phyloP scores from a whole-genome alignment of 1,284 basidiomycete genomes.

The Moesziomyces antarcticus region DNA sequence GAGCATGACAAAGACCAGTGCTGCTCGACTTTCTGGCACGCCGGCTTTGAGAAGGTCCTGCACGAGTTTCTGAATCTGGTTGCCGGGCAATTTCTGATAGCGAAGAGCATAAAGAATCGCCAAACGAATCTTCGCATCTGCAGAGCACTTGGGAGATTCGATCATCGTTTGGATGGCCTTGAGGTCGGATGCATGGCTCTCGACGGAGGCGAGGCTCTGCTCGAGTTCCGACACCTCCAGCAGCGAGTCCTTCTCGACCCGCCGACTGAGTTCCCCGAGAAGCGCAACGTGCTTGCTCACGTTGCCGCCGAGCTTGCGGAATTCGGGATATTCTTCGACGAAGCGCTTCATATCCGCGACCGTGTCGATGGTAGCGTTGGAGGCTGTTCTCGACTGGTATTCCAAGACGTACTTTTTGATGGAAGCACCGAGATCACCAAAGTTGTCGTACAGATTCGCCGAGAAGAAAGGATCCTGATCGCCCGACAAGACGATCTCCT shows the following conservation, averaged over 20 bases:
- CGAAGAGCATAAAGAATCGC: constrained; percentile 94
- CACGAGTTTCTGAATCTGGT: constrained; percentile 84
- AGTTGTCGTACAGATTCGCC: constrained; percentile 89
- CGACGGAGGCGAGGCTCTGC: constrained; percentile 91
- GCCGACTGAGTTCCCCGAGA: constrained; percentile 91
- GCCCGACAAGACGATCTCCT: constrained; percentile 94
- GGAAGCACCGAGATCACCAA: constrained; percentile 93
- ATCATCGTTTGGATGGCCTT: constrained; percentile 69
- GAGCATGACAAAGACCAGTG: constrained; percentile 91
- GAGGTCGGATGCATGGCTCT: constrained; percentile 82
- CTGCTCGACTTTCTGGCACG: constrained; percentile 83
- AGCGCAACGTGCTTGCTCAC: constrained; percentile 98
- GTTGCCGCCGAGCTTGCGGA: constrained; percentile 93
- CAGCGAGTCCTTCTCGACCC: constrained; percentile 81
- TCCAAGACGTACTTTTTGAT: constrained; percentile 94
- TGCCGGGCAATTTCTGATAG: constrained; percentile 90
- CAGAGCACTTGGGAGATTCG: constrained; percentile 75
- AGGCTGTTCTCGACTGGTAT: constrained; percentile 82
- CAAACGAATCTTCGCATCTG: constrained; percentile 86
- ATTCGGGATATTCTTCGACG: constrained; percentile 98
- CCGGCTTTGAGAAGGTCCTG: constrained; percentile 84
- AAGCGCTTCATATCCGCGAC: constrained; percentile 82
- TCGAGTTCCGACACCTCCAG: constrained; percentile 93
- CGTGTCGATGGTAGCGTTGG: constrained; percentile 88
- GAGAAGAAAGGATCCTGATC: constrained; percentile 95